A percentile compares a stretch with the other conserved stretches of the same genome.
Conservation (phyloP, 306 rosid genomes). For the Quercus dentata region DNA sequence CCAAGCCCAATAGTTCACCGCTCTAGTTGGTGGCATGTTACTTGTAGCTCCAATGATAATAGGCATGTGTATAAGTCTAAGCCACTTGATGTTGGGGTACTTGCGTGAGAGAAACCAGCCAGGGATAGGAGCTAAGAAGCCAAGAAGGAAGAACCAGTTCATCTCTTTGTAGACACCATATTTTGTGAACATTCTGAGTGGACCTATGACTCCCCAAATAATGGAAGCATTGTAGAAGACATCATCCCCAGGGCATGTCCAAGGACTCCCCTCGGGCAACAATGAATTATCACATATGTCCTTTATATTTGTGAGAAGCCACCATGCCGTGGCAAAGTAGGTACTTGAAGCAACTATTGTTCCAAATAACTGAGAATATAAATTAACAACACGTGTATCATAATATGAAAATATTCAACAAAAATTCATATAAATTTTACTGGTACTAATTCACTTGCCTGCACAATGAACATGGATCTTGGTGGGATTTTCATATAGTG, state of each 20-base stretch:
- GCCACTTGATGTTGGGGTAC: constrained; percentile 49
- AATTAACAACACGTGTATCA: not conserved
- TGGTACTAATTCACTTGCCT: constrained; percentile 28
- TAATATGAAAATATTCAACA: not conserved
- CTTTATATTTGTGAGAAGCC: constrained; percentile 44
- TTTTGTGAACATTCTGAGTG: constrained; percentile 52
- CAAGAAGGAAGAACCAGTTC: constrained; percentile 71
- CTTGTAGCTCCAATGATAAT: constrained; percentile 34
- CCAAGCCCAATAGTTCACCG: constrained; percentile 56
- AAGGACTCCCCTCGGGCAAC: constrained; percentile 61
- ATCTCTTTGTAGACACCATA: constrained; percentile 44
- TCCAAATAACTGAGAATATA: constrained; percentile 41
- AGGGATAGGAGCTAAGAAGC: constrained; percentile 50
- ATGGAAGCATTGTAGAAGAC: constrained; percentile 77
- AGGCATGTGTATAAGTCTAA: constrained; percentile 57
- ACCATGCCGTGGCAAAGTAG: constrained; percentile 68
- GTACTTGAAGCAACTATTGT: constrained; percentile 46
- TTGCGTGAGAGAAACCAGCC: constrained; percentile 43
- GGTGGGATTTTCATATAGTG: constrained; percentile 93
- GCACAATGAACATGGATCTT: constrained; percentile 61
- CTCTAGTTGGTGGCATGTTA: constrained; percentile 32
- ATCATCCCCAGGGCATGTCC: constrained; percentile 67
- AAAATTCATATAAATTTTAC: not conserved
- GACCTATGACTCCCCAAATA: constrained; percentile 80
- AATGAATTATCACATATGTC: constrained; percentile 39